A percentile compares a stretch with the other conserved stretches of the same genome.
Evolutionary conservation across 148 eudicot genomes (phyloP).

Genomic region (Camellia japonica): DNA sequence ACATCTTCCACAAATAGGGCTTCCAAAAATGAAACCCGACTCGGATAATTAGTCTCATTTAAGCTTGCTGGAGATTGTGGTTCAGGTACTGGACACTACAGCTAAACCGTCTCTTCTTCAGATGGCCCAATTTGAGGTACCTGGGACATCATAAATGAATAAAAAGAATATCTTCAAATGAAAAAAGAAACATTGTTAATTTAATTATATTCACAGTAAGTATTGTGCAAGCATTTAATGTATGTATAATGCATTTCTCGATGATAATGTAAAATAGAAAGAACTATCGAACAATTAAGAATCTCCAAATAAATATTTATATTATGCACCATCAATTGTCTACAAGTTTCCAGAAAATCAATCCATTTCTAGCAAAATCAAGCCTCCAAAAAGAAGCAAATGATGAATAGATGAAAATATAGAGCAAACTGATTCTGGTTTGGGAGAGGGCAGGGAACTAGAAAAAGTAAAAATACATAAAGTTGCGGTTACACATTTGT

Average conservation of each 20-base stretch:
- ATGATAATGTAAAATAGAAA: background rate
- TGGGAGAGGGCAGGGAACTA: no score
- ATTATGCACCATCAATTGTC: background rate
- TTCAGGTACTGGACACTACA: conserved; percentile 41
- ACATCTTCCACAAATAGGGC: conserved; percentile 56
- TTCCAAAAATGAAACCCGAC: conserved; percentile 78
- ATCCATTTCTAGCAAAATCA: background rate
- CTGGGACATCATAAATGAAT: conserved; percentile 29
- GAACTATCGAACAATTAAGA: background rate
- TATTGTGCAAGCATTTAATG: background rate
- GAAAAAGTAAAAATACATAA: no score
- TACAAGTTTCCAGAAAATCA: background rate
- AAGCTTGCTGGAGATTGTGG: conserved; percentile 55
- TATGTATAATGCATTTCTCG: background rate
- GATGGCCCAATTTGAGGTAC: conserved; percentile 28
- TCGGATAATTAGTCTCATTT: conserved; percentile 76
- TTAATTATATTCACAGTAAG: conserved; percentile 6
- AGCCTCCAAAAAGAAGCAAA: background rate
- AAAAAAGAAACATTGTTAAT: conserved; percentile 6
- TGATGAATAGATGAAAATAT: background rate
- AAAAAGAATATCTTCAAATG: background rate
- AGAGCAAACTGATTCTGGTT: background rate
- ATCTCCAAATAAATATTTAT: background rate
- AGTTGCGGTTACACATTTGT: background rate
- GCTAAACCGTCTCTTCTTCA: conserved; percentile 31